Evolutionary conservation across 768 basidiomycete genomes (phyloP).

Genomic region (Heimioporus sp.): DNA sequence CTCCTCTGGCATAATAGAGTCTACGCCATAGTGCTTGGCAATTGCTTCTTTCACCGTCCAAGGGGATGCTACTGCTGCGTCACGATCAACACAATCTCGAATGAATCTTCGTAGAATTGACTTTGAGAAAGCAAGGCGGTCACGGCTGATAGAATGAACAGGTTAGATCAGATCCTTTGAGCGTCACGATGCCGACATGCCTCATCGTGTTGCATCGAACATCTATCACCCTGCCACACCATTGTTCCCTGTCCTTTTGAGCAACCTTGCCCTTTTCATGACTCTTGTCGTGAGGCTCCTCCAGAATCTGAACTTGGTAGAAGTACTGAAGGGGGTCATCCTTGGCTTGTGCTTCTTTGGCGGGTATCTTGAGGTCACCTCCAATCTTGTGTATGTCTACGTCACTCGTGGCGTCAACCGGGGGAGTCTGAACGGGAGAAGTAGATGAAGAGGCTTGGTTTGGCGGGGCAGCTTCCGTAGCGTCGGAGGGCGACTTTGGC

Average conservation of each 20-base stretch:
- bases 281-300: conserved; percentile 68
- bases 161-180: conserved; percentile 2
- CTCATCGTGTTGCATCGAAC: conserved; percentile 80
- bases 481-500: conserved; percentile 49
- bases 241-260: conserved; percentile 59
- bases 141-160: conserved; percentile 58
- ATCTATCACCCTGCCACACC: conserved; percentile 78
- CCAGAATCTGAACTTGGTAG: conserved; percentile 86
- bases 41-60: conserved; percentile 92
- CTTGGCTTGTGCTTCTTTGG: conserved; percentile 62
- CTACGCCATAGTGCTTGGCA: conserved; percentile 82
- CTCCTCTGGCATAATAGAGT: conserved; percentile 82
- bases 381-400: conserved; percentile 65
- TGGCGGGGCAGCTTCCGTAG: conserved; percentile 32
- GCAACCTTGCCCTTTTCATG: conserved; percentile 56
- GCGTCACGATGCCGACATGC: conserved; percentile 40
- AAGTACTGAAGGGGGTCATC: conserved; percentile 84
- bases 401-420: conserved; percentile 47
- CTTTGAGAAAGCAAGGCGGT: conserved; percentile 94
- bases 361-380: conserved; percentile 72
- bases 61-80: conserved; percentile 88
- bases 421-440: conserved; percentile 43
- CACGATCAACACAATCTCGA: conserved; percentile 91
- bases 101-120: conserved; percentile 96
- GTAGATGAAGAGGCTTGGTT: conserved; percentile 39